Evolutionary conservation across 2,329 filamentous ascomycete species (phyloP).

Genomic region (Knufia petricola): DNA sequence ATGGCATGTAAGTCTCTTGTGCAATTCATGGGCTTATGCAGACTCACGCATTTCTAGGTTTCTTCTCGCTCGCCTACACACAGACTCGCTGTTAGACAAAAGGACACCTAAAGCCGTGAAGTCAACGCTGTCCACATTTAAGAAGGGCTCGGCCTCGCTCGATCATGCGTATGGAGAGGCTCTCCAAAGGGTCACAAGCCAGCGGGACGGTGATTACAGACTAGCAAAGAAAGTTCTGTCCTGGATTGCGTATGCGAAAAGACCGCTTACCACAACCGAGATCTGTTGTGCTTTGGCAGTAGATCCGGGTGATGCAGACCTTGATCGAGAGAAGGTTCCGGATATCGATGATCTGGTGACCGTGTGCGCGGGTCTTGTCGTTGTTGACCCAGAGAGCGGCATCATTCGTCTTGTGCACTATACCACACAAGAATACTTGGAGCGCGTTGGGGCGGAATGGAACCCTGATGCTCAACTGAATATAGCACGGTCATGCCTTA

Average conservation of each 20-base stretch:
- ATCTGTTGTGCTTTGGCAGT: conserved; percentile 25
- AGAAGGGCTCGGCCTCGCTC: not conserved
- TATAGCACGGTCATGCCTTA: too few species aligned
- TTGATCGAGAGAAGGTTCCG: conserved; percentile 21
- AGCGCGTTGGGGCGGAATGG: too few species aligned
- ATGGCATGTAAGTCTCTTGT: conserved; percentile 20
- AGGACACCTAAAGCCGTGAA: not conserved
- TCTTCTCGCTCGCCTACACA: conserved; percentile 10
- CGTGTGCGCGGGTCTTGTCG: conserved; percentile 22
- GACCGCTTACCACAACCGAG: conserved; percentile 20
- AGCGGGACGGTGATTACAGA: conserved; percentile 5
- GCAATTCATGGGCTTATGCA: not conserved
- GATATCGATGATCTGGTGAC: conserved; percentile 17
- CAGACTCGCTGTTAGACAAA: not conserved
- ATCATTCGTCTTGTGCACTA: conserved; percentile 31
- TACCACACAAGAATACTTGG: conserved; percentile 40
- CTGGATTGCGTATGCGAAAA: conserved; percentile 19
- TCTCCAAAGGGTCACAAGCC: conserved; percentile 15
- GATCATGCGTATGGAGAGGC: conserved; percentile 13
- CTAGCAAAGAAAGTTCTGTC: conserved; percentile 19
- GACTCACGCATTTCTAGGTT: conserved; percentile 9
- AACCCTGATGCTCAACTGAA: too few species aligned
- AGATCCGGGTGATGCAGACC: conserved; percentile 12
- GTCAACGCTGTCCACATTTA: not conserved
- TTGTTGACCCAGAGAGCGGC: conserved; percentile 16